Conservation (phyloP, 805 yeast genomes). For the Cyberlindnera subsufficiens region DNA sequence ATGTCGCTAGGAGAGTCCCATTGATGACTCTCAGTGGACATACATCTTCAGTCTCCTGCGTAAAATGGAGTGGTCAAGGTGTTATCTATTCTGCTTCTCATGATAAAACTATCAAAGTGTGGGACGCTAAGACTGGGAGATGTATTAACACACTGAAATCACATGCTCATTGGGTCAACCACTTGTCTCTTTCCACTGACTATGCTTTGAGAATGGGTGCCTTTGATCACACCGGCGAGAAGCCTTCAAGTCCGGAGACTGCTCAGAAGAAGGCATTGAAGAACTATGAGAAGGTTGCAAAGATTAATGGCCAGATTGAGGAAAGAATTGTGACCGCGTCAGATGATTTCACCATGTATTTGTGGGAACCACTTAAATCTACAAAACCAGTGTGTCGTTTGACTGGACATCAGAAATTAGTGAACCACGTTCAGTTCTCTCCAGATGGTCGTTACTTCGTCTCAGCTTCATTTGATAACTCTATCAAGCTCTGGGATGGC, state of each 20-base stretch:
- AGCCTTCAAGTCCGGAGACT: slow-evolving; percentile 38
- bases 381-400: slow-evolving; percentile 84
- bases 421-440: slow-evolving; percentile 90
- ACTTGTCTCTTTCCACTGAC: slow-evolving; percentile 86
- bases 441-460: slow-evolving; percentile 92
- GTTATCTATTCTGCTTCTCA: slow-evolving; percentile 86
- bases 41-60: slow-evolving; percentile 83
- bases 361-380: slow-evolving; percentile 87
- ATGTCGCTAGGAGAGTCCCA: slow-evolving; percentile 62
- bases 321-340: slow-evolving; percentile 92
- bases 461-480: slow-evolving; percentile 92
- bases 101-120: slow-evolving; percentile 87
- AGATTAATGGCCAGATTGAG: slow-evolving; percentile 52
- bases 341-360: slow-evolving; percentile 96
- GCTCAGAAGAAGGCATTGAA: slow-evolving; percentile 42
- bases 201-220: slow-evolving; percentile 84
- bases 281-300: slow-evolving; percentile 53
- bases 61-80: slow-evolving; percentile 94
- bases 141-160: slow-evolving; percentile 74
- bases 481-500: slow-evolving; percentile 96
- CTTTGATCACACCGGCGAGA: slow-evolving; percentile 62
- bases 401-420: slow-evolving; percentile 97
- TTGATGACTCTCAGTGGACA: slow-evolving; percentile 79
- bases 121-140: slow-evolving; percentile 80
- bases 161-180: slow-evolving; percentile 98